Percentiles rank a stretch among this genome's conserved stretches.
Evolutionary conservation across 306 rosid species (phyloP).

Genomic region (Citrullus amarus): DNA sequence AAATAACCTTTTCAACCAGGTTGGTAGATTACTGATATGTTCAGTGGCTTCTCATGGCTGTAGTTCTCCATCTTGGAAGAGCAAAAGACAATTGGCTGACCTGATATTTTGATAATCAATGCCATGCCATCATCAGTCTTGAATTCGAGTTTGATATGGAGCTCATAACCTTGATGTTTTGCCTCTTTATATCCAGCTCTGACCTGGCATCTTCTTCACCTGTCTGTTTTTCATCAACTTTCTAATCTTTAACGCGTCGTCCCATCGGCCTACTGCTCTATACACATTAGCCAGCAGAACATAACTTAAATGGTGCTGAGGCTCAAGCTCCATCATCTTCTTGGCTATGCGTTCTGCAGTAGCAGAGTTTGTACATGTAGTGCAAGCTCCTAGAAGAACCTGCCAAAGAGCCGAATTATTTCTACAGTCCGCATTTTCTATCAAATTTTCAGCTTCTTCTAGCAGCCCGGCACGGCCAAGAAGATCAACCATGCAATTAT

Average conservation of each 20-base stretch:
- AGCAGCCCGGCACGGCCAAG: conserved; percentile 70
- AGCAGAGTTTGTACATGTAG: conserved; percentile 33
- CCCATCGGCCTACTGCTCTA: conserved; percentile 69
- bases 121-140: not conserved
- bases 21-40: not conserved
- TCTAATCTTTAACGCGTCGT: conserved; percentile 55
- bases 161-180: conserved; percentile 18
- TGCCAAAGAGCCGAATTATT: conserved; percentile 58
- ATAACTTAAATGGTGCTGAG: conserved; percentile 61
- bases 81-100: not conserved
- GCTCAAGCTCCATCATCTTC: conserved; percentile 65
- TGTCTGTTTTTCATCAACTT: conserved; percentile 68
- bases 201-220: conserved; percentile 62
- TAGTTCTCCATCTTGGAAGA: not conserved
- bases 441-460: conserved; percentile 69
- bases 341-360: conserved; percentile 73
- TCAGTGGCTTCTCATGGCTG: not conserved
- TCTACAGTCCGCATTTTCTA: conserved; percentile 57
- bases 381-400: conserved; percentile 86
- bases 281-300: conserved; percentile 69
- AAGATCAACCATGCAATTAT: conserved; percentile 73
- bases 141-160: not conserved
- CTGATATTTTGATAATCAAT: not conserved
- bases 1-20: not conserved
- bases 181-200: conserved; percentile 66